phyloP scores from a whole-genome alignment of 768 basidiomycete species.

The Lyophyllum atratum region DNA sequence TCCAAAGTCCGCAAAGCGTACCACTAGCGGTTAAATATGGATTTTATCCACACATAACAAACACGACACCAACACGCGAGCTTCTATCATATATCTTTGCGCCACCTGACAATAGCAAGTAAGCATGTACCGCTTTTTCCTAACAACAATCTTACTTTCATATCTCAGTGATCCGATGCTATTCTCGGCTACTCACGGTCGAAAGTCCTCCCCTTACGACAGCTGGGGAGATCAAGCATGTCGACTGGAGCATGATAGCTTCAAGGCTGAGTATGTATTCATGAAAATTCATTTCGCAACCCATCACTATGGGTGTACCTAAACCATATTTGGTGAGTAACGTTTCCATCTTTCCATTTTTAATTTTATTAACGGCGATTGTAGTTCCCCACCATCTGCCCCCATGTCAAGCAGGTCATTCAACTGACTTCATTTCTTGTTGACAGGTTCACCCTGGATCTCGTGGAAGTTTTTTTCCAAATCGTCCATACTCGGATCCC shows the following conservation, averaged over 20 bases:
- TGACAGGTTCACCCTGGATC: conserved; percentile 84
- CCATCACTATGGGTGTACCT: conserved; percentile 30
- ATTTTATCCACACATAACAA: conserved; percentile 53
- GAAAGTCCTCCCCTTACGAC: conserved; percentile 53
- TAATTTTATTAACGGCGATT: conserved; percentile 24
- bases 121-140: conserved; percentile 28
- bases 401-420: conserved; percentile 15
- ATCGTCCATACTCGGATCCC: conserved; percentile 88
- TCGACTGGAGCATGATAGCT: conserved; percentile 70
- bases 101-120: conserved; percentile 61
- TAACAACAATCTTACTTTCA: conserved; percentile 15
- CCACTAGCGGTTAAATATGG: conserved; percentile 50
- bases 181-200: conserved; percentile 30
- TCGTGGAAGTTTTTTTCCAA: conserved; percentile 94
- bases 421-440: conserved; percentile 17
- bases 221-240: conserved; percentile 77
- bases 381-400: conserved; percentile 6
- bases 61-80: conserved; percentile 62
- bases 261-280: conserved; percentile 80
- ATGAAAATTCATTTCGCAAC: conserved; percentile 27
- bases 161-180: conserved; percentile 39
- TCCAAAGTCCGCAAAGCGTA: conserved; percentile 26
- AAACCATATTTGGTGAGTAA: conserved; percentile 13
- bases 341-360: conserved; percentile 19
- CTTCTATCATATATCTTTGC: conserved; percentile 75